Conservation (phyloP, 2,329 filamentous ascomycete species). For the Nemania sp. region DNA sequence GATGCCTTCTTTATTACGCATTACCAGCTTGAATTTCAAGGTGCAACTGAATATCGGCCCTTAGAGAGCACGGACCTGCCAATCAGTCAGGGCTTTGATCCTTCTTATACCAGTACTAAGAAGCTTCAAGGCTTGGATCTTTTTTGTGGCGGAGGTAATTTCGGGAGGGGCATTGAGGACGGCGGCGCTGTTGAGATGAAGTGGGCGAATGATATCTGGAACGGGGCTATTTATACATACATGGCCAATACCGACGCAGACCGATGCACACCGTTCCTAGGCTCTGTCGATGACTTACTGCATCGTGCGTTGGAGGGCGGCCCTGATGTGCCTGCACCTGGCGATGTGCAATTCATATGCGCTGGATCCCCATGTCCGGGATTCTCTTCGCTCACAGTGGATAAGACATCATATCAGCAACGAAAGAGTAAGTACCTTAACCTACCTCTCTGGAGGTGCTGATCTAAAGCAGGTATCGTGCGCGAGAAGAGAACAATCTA, state of each 20-base stretch:
- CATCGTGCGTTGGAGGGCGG: constrained; percentile 56
- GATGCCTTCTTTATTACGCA: constrained; percentile 67
- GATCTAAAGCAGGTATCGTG: too few species aligned
- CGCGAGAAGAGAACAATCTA: too few species aligned
- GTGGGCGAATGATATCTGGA: constrained; percentile 69
- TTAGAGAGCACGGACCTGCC: constrained; percentile 38
- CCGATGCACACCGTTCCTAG: constrained; percentile 60
- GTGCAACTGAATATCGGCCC: constrained; percentile 37
- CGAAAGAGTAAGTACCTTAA: constrained; percentile 49
- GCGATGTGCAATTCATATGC: constrained; percentile 68
- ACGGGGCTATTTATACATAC: constrained; percentile 70
- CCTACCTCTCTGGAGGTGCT: too few species aligned
- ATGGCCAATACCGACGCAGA: constrained; percentile 62
- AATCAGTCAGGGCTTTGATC: constrained; percentile 60
- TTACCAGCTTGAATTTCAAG: constrained; percentile 35
- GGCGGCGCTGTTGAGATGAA: constrained; percentile 65
- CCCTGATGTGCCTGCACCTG: constrained; percentile 57
- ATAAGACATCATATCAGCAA: constrained; percentile 58
- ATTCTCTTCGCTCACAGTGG: constrained; percentile 66
- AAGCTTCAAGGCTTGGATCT: constrained; percentile 67
- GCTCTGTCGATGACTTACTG: constrained; percentile 73
- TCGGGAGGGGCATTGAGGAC: constrained; percentile 77
- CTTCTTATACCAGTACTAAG: constrained; percentile 35
- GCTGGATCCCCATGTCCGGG: constrained; percentile 79
- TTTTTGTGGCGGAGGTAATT: constrained; percentile 77